Conservation (phyloP, 306 rosid genomes). For the Pyrus communis region DNA sequence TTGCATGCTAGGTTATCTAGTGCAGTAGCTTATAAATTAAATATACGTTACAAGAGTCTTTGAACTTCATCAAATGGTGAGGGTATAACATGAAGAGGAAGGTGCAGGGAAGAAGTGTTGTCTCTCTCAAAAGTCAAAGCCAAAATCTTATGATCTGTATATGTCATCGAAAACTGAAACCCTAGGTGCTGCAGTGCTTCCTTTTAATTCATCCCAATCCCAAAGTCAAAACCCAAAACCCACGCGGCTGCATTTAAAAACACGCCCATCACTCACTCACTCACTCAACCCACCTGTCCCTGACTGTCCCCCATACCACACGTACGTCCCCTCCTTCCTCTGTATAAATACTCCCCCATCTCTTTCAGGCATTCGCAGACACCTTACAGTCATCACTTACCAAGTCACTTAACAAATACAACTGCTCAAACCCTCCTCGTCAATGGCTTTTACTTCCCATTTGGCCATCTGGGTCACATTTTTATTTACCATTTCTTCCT, state of each 20-base stretch:
- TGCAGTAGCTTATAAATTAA: too few species aligned
- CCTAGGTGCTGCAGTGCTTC: background rate
- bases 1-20: background rate
- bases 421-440: background rate
- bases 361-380: background rate
- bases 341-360: background rate
- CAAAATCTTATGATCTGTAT: background rate
- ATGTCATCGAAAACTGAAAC: background rate
- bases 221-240: background rate
- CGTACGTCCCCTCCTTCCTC: background rate
- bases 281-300: background rate
- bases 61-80: background rate
- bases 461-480: background rate
- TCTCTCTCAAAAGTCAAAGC: background rate
- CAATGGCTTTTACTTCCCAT: conserved; percentile 17
- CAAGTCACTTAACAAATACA: background rate
- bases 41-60: background rate
- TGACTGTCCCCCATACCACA: background rate
- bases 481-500: background rate
- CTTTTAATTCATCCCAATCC: background rate
- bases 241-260: conserved; percentile 1
- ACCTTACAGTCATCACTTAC: background rate
- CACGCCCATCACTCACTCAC: conserved; percentile 7
- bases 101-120: background rate
- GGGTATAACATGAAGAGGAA: background rate